phyloP scores from a whole-genome alignment of 306 rosid species.

The Cucurbita moschata region DNA sequence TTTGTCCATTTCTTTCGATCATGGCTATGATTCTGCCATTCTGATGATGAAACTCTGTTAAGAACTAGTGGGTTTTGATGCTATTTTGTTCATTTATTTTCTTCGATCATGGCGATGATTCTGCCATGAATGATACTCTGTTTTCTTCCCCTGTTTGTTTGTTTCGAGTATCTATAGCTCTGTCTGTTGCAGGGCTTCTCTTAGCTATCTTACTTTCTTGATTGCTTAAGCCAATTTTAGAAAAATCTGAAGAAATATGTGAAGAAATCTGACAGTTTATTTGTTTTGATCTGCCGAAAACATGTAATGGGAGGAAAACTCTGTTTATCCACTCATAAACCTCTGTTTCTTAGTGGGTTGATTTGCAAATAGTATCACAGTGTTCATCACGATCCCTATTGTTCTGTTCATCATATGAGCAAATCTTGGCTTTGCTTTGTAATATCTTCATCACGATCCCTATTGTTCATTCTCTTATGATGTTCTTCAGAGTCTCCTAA shows the following conservation, averaged over 20 bases:
- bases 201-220: background rate
- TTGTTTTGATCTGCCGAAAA: background rate
- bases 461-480: conserved; percentile 8
- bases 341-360: background rate
- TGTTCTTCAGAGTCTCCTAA: conserved; percentile 29
- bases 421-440: background rate
- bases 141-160: conserved; percentile 1
- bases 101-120: background rate
- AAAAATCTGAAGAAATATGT: background rate
- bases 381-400: background rate
- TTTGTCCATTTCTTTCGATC: background rate
- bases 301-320: background rate
- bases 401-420: background rate
- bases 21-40: background rate
- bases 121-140: background rate
- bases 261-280: background rate
- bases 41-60: background rate
- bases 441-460: too few relatives aligned
- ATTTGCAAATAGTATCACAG: background rate
- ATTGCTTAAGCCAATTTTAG: background rate
- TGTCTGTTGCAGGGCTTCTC: background rate
- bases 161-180: background rate
- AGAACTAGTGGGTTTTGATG: background rate
- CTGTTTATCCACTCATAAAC: background rate
- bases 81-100: background rate